Evolutionary conservation across 2,329 filamentous ascomycete species (phyloP).

Genomic region (Scedosporium minutisporum): DNA sequence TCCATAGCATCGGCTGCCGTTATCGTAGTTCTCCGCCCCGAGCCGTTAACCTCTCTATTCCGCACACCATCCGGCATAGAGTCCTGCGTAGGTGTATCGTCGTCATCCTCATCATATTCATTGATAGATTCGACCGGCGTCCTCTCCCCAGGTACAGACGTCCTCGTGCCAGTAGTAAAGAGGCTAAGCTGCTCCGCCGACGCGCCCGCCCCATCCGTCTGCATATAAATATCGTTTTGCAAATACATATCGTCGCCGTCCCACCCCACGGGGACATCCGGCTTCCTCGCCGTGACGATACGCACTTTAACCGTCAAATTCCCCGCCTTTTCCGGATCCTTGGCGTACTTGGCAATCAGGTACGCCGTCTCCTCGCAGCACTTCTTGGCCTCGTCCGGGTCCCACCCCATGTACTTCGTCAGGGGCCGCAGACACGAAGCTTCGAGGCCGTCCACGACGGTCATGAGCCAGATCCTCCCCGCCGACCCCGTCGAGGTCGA

Average conservation of each 20-base stretch:
- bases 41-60: constrained; percentile 18
- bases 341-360: constrained; percentile 39
- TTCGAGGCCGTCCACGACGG: constrained; percentile 41
- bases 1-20: background rate
- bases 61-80: background rate
- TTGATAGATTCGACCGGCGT: background rate
- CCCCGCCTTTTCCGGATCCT: constrained; percentile 31
- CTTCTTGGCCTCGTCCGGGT: constrained; percentile 34
- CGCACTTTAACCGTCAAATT: constrained; percentile 37
- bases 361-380: constrained; percentile 36
- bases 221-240: background rate
- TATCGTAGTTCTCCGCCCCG: constrained; percentile 16
- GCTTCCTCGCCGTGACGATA: constrained; percentile 41
- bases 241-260: background rate
- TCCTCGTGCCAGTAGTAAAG: background rate
- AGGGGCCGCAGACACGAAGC: constrained; percentile 38
- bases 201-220: background rate
- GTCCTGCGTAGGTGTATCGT: background rate
- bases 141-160: constrained; percentile 4
- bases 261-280: constrained; percentile 13
- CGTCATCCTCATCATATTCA: background rate
- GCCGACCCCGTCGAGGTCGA: constrained; percentile 32
- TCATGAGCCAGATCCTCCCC: constrained; percentile 45
- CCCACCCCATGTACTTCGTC: constrained; percentile 44
- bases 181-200: background rate